Conservation (phyloP, 352 stramenopile species). For the Pythium biforme region DNA sequence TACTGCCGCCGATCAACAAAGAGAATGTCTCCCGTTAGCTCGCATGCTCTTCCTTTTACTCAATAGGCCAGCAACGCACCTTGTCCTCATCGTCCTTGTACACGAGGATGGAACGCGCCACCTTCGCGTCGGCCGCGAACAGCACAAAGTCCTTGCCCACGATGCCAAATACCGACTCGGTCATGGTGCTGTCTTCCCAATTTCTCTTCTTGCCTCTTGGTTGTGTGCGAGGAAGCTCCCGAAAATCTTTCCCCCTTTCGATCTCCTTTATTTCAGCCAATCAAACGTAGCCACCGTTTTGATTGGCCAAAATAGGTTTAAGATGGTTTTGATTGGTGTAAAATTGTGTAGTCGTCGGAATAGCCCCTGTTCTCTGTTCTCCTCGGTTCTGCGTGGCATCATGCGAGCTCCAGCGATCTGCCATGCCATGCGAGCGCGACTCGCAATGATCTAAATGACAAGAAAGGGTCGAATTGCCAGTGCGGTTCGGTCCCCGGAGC, state of each 20-base stretch:
- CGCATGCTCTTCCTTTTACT: too few species aligned
- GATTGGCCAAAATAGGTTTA: too few species aligned
- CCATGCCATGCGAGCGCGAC: too few species aligned
- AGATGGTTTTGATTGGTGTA: too few species aligned
- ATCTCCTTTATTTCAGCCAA: background rate
- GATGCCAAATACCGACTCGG: constrained; percentile 88
- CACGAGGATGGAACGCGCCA: constrained; percentile 89
- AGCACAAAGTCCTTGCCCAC: constrained; percentile 92
- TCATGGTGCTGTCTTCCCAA: constrained; percentile 33
- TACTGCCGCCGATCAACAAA: constrained; percentile 32
- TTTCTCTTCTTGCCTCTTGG: constrained; percentile 14
- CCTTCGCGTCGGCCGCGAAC: constrained; percentile 88
- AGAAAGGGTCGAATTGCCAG: too few species aligned
- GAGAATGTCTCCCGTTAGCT: background rate
- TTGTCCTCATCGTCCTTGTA: constrained; percentile 94
- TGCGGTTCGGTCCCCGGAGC: too few species aligned
- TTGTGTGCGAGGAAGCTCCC: background rate
- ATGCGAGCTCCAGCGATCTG: too few species aligned
- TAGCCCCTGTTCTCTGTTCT: background rate
- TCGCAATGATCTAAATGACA: too few species aligned
- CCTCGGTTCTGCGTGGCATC: background rate
- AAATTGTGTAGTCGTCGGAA: too few species aligned
- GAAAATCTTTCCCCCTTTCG: constrained; percentile 13
- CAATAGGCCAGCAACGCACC: constrained; percentile 42
- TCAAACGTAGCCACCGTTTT: background rate